A percentile compares a stretch with the other conserved stretches of the same genome.
phyloP scores from a whole-genome alignment of 2,329 filamentous ascomycete genomes.

The Botrytis fragariae region DNA sequence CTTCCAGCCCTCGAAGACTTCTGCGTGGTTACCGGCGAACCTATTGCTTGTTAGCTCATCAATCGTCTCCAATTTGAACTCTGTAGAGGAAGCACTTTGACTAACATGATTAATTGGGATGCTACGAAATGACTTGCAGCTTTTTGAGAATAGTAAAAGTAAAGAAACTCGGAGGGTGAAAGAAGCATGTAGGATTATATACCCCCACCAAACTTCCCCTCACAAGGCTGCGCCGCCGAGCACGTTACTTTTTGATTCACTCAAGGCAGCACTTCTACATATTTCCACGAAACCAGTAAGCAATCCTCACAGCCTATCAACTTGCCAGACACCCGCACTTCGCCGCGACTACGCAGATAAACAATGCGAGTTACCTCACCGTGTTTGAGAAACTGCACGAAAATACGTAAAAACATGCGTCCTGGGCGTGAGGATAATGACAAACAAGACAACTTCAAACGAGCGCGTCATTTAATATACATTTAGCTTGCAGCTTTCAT shows the following conservation, averaged over 20 bases:
- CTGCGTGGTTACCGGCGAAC: too few species aligned
- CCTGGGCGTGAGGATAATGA: neutral
- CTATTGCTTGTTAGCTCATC: neutral
- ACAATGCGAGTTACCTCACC: neutral
- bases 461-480: neutral
- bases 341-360: neutral
- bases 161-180: neutral
- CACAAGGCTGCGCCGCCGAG: neutral
- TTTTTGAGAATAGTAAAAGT: too few species aligned
- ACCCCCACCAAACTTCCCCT: too few species aligned
- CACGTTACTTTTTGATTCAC: neutral
- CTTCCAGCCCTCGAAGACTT: conserved; percentile 23
- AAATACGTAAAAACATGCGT: neutral
- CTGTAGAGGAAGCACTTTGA: neutral
- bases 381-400: neutral
- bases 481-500: neutral
- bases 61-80: neutral
- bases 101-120: neutral
- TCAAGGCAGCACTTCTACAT: neutral
- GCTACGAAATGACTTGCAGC: neutral
- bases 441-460: neutral
- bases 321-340: neutral
- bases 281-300: neutral
- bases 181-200: neutral
- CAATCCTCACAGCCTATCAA: too few species aligned